Conservation (phyloP, 2,329 filamentous ascomycete genomes). For the Arthrobotrys sphaeroides region DNA sequence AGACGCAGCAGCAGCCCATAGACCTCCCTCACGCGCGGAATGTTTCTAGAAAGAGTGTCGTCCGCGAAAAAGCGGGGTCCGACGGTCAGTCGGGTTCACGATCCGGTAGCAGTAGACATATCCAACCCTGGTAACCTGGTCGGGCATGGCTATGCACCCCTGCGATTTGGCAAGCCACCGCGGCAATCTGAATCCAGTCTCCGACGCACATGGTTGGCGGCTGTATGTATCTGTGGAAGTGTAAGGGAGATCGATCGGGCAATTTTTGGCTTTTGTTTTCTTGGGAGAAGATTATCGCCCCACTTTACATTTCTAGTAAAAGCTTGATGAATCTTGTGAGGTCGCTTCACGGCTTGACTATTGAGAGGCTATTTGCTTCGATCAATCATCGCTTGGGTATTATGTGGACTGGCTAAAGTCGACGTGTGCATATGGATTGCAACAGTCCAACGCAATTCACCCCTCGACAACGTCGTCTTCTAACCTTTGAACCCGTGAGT, state of each 20-base stretch:
- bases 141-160: background rate
- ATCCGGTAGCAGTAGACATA: constrained; percentile 13
- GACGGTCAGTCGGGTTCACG: constrained; percentile 30
- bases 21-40: background rate
- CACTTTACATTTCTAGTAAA: constrained; percentile 4
- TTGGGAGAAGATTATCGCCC: background rate
- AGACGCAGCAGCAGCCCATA: background rate
- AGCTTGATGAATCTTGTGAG: constrained; percentile 3
- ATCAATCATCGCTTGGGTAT: background rate
- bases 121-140: background rate
- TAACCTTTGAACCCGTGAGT: no score
- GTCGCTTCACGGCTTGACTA: constrained; percentile 1
- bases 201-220: constrained; percentile 17
- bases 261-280: background rate
- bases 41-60: background rate
- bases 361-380: background rate
- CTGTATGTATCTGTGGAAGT: background rate
- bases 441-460: background rate
- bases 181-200: background rate
- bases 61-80: background rate
- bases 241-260: constrained; percentile 14
- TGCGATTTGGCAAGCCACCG: background rate
- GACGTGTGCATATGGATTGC: background rate
- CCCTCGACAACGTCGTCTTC: background rate
- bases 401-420: background rate